Evolutionary conservation across 306 rosid species (phyloP).

Genomic region (Vigna trinervia): DNA sequence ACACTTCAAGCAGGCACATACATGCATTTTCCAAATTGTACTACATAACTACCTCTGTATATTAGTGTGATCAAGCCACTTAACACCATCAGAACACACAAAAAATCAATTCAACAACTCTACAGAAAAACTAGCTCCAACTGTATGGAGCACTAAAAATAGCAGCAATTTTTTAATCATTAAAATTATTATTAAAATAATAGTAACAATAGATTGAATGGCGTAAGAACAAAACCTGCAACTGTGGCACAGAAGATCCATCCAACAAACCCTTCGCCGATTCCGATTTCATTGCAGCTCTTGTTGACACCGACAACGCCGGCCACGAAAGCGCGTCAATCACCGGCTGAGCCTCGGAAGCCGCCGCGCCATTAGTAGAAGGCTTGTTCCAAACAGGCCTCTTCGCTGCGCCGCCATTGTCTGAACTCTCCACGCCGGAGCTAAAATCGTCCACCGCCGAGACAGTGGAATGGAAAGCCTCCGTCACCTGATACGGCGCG

Average conservation of each 20-base stretch:
- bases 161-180: background rate
- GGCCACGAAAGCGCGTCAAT: conserved; percentile 85
- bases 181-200: background rate
- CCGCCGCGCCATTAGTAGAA: conserved; percentile 57
- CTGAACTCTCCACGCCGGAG: conserved; percentile 52
- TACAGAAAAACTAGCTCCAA: conserved; percentile 4
- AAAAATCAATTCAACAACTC: conserved; percentile 28
- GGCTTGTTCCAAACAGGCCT: conserved; percentile 83
- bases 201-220: conserved; percentile 13
- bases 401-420: conserved; percentile 57
- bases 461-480: conserved; percentile 31
- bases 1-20: background rate
- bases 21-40: conserved; percentile 16
- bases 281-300: conserved; percentile 57
- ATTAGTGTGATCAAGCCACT: background rate
- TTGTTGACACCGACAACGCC: conserved; percentile 64
- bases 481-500: conserved; percentile 19
- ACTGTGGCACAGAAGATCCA: conserved; percentile 54
- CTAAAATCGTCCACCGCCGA: conserved; percentile 48
- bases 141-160: background rate
- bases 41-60: background rate
- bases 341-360: conserved; percentile 61
- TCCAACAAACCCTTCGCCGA: conserved; percentile 61
- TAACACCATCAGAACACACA: background rate
- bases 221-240: conserved; percentile 63